Percentiles rank a stretch among this genome's conserved stretches.
Conservation (phyloP, 441 rosid species). For the Bruguiera hainesii region DNA sequence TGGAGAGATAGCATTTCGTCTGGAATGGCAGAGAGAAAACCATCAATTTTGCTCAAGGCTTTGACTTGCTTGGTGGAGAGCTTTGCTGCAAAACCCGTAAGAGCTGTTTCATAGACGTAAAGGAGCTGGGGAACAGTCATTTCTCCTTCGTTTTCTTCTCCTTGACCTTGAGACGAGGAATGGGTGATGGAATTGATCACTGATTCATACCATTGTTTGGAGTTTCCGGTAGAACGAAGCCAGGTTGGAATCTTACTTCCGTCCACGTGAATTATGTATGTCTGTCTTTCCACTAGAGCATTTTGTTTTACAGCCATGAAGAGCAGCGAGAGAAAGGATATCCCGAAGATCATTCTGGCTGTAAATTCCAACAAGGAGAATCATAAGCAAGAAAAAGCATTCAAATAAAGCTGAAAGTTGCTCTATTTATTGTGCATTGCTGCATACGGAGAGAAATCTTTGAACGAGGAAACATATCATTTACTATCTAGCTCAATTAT, state of each 20-base stretch:
- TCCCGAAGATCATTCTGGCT: conserved; percentile 28
- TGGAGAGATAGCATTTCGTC: conserved; percentile 65
- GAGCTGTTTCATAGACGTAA: conserved; percentile 43
- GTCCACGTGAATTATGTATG: conserved; percentile 71
- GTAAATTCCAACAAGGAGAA: not conserved
- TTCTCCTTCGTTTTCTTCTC: conserved; percentile 20
- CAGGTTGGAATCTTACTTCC: conserved; percentile 33
- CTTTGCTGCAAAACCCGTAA: conserved; percentile 66
- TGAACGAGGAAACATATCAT: too few relatives aligned
- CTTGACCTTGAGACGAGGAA: conserved; percentile 21
- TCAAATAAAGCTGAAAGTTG: not conserved
- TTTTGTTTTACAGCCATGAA: conserved; percentile 24
- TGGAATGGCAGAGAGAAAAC: conserved; percentile 60
- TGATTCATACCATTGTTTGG: conserved; percentile 35
- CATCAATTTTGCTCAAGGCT: conserved; percentile 41
- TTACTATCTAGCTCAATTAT: too few relatives aligned
- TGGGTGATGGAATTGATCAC: conserved; percentile 36
- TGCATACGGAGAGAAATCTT: too few relatives aligned
- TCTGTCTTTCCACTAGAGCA: conserved; percentile 8
- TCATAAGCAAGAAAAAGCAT: not conserved
- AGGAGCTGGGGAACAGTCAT: conserved; percentile 38
- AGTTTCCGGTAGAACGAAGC: conserved; percentile 14
- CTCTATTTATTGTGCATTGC: too few relatives aligned
- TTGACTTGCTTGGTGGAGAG: conserved; percentile 54
- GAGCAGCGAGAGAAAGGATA: conserved; percentile 23